Base-by-base conservation (phyloP, 768 basidiomycete genomes). In the Coprinopsis strossmayeri region DNA sequence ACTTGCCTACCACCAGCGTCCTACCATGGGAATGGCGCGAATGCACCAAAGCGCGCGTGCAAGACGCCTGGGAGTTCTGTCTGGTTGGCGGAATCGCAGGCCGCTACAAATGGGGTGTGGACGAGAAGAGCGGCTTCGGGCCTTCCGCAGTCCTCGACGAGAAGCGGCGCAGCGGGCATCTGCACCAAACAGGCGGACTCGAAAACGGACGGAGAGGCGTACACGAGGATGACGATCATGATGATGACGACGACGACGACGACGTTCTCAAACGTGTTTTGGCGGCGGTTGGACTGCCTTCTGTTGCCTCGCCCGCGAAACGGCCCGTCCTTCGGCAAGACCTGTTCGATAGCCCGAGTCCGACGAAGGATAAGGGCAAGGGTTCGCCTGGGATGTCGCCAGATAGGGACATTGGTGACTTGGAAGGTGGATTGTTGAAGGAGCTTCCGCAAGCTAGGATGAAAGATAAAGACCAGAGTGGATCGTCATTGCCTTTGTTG, bases 11-110 rank as follows among this genome's bases (percentile, higher is more conserved):
- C n/a, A n/a, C n/a, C n/a, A n/a, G 78, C 23, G 70, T 74, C 12
- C 72, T 92, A 20, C 76, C 81, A 4, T 95, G 91, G 91, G 69
- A 69, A 47, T 94, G 91, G 91, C 74, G 79, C 41, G 79, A 84
- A 48, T 70, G 75, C 53, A 87, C 89, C 1, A 72, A 81, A 18
- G 62, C 76, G 54, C 76, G 91, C 37, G 72, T 94, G 23, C 79
- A 83, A 55, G 87, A 88, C 47, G 84, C 85, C 0, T 91, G 80
- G 58, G 87, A 92, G 54, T 85, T 92, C 55, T 94, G 92, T 59
- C 64, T 78, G 24, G 70, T 67, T 5, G 58, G 64, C 3, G 63
- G 60, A 11, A 64, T 62, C 35, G 18, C 5, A 11, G 49, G 50
- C 10, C 45, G 55, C 13, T 52, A 54, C 28, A 47, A 46, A 17